Evolutionary conservation across 2,329 filamentous ascomycete species (phyloP), one percentile per base, ranked within the genome.

Genomic region (Penicillium psychrosexuale): DNA sequence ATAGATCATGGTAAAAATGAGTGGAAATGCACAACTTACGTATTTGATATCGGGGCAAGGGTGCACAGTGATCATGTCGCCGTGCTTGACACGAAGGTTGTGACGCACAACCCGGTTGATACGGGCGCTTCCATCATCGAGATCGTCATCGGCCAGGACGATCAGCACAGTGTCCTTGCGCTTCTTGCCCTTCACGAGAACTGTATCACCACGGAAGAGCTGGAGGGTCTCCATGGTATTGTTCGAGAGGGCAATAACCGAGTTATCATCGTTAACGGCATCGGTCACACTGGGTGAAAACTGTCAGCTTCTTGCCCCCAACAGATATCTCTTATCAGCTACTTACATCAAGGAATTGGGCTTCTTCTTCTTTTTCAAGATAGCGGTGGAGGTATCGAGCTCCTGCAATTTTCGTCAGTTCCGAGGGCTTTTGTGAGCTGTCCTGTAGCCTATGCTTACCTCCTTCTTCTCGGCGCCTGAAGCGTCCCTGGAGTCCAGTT

Each of bases 331-430:
- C 31, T 40, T 12, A 33, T 24, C 37, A 44, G 28, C 31, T 42
- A 76, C 87, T 75, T 82, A 96, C 91, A 99, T 96, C 75, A 99
- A 80, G 72, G 93, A 95, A 80, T 99, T 99, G 69, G 92, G 92
- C 90, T 99, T 99, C 92, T 99, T 99, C 89, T 99, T 99, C 85
- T 97, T 97, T 83, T 97, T 97, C 71, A 99, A 85, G 69, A 99
- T 99, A 66, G 94, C 94, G 43, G 94, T 99, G 50, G 94, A 86
- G 60, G 88, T 91, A 73, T 96, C 94, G 75, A 97, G 90, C 69
- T 91, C 87, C 87, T 95, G 69, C 56, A 33, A 42, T 61, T 55
- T 33, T 42, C 34, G 56, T 69, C 51, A 67, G 62, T 51, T 58
- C 42, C 17, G 31, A 31, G 57, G 39, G 37, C 19, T 2, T 56